Conservation (phyloP, 164 flowering plant genomes). For the Liquidambar formosana region DNA sequence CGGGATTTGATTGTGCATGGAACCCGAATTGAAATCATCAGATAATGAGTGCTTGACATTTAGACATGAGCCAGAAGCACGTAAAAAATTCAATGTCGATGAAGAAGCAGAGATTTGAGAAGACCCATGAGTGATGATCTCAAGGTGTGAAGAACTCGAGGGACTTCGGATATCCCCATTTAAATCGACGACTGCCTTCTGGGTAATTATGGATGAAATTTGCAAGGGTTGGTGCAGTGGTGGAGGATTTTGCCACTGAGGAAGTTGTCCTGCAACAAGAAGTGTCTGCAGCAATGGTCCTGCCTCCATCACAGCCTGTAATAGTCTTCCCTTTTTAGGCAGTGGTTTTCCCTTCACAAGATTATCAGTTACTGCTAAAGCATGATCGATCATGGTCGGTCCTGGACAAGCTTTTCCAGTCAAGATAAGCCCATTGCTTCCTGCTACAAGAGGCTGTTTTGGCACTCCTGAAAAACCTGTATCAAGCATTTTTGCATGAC, state of each 20-base stretch:
- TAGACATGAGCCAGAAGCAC: neutral
- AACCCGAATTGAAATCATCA: neutral
- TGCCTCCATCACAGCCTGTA: constrained; percentile 11
- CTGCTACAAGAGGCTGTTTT: no score
- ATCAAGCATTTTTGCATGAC: no score
- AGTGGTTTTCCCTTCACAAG: constrained; percentile 3
- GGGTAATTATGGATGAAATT: no score
- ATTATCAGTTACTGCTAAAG: neutral
- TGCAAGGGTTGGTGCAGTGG: no score
- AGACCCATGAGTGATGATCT: no score
- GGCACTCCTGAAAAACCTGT: no score
- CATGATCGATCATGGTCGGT: neutral
- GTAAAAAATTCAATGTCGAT: no score
- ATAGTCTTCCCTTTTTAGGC: constrained; percentile 16
- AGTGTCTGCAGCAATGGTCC: constrained; percentile 21
- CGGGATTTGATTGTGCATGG: neutral
- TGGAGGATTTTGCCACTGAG: constrained; percentile 6
- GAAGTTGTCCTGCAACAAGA: constrained; percentile 12
- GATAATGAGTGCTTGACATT: neutral
- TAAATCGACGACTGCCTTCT: no score
- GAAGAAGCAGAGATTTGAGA: no score
- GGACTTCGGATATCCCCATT: no score
- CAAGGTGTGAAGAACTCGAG: no score
- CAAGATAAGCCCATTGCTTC: no score
- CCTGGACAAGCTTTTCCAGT: neutral